These are phyloP conservation scores for Dioscorea dumetorum DNA, from an alignment of 106 monocot species.

Conservation along the genomic window DNA sequence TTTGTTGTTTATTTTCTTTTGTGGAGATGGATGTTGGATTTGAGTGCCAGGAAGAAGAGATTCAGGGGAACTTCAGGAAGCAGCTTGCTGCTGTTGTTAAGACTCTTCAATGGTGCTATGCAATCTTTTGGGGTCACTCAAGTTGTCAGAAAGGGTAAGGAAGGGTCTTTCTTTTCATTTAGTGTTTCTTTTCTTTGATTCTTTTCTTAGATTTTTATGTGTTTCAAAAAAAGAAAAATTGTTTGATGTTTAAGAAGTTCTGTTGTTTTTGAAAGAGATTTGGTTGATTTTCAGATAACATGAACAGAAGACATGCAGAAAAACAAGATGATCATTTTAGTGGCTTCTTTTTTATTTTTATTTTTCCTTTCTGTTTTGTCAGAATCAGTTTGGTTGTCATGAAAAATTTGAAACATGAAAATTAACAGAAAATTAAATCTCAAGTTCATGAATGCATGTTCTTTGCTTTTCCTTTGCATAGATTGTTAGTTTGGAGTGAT, in stretches of 20 bases:
- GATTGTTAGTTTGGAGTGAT: slow-evolving; percentile 57
- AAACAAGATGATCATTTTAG: no score
- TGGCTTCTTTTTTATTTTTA: not conserved
- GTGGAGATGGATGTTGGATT: slow-evolving; percentile 28
- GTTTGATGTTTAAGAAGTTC: not conserved
- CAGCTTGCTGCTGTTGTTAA: slow-evolving; percentile 68
- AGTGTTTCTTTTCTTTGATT: not conserved
- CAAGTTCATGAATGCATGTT: no score
- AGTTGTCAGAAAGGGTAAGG: slow-evolving; percentile 45
- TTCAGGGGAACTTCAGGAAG: slow-evolving; percentile 26
- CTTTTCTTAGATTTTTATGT: not conserved
- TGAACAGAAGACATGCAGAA: no score
- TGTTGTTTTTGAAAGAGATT: no score
- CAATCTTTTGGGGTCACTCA: slow-evolving; percentile 73
- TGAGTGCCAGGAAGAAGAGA: slow-evolving; percentile 15
- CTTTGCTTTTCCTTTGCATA: not conserved
- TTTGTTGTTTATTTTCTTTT: not conserved
- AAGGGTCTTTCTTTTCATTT: not conserved
- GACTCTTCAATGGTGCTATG: slow-evolving; percentile 80
- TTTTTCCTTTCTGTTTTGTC: no score
- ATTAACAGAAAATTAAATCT: not conserved
- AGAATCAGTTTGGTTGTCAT: not conserved
- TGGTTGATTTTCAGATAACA: no score
- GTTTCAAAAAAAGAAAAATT: not conserved
- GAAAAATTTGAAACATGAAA: not conserved